Evolutionary conservation across 1,284 basidiomycete species (phyloP).

Genomic region (Papiliotrema fonsecae): DNA sequence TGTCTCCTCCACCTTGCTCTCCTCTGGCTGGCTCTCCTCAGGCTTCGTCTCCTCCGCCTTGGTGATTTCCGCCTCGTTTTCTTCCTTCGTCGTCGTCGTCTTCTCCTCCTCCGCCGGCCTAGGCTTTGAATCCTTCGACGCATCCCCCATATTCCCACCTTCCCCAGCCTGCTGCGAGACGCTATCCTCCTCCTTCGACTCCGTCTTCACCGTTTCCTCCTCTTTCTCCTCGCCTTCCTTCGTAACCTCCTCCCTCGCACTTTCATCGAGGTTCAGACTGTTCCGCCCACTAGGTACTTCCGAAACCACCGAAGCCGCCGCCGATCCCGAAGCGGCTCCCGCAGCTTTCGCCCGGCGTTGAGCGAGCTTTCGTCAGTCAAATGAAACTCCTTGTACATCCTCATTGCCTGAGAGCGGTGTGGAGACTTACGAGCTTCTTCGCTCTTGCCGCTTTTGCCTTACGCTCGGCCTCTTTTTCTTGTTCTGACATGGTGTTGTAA

Average conservation of each 20-base stretch:
- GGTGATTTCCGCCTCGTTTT: not conserved
- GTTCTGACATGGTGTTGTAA: not conserved
- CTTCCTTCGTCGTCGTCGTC: not conserved
- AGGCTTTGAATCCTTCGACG: not conserved
- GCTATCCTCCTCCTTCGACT: not conserved
- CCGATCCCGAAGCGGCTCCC: not conserved
- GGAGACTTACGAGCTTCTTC: slow-evolving; percentile 6
- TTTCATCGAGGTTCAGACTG: slow-evolving; percentile 1
- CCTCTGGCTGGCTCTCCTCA: not conserved
- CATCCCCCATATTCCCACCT: not conserved
- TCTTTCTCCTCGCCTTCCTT: not conserved
- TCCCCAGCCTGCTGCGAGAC: not conserved
- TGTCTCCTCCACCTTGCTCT: not conserved
- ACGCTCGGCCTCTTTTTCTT: slow-evolving; percentile 5
- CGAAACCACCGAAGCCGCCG: not conserved
- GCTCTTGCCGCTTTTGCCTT: slow-evolving; percentile 8
- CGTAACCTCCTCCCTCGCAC: not conserved
- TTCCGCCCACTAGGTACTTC: not conserved
- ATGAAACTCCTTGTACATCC: no score
- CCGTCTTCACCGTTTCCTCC: not conserved
- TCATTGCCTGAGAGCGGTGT: no score
- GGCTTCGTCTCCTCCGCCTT: not conserved
- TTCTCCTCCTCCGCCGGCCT: not conserved
- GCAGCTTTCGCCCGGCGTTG: not conserved
- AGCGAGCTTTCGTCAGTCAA: not conserved